Evolutionary conservation across 1,284 basidiomycete genomes (phyloP).

Genomic region (Lentinus polychrous): DNA sequence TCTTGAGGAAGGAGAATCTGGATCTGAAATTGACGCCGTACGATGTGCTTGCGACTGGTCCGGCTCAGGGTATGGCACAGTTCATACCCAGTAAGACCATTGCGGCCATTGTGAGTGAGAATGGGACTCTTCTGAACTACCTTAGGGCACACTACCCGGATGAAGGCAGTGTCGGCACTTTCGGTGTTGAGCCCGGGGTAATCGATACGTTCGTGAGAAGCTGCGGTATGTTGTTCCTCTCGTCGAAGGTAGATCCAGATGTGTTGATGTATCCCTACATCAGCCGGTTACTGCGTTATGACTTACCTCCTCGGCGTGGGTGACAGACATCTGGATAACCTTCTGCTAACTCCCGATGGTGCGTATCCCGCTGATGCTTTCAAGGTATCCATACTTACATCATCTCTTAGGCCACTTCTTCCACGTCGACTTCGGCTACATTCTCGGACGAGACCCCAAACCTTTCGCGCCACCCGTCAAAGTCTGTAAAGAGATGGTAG

Average conservation of each 20-base stretch:
- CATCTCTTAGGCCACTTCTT: slow-evolving; percentile 65
- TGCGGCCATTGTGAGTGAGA: slow-evolving; percentile 87
- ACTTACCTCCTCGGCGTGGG: slow-evolving; percentile 97
- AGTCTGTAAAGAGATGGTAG: slow-evolving; percentile 99
- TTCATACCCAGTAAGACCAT: slow-evolving; percentile 95
- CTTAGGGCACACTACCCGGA: slow-evolving; percentile 82
- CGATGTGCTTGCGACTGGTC: slow-evolving; percentile 89
- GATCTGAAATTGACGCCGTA: slow-evolving; percentile 93
- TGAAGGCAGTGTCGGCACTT: slow-evolving; percentile 87
- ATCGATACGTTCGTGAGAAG: slow-evolving; percentile 96
- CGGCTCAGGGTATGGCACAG: slow-evolving; percentile 92
- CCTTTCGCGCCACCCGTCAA: slow-evolving; percentile 98
- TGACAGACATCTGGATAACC: slow-evolving; percentile 95
- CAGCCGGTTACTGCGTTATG: slow-evolving; percentile 97
- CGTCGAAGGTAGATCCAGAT: not conserved
- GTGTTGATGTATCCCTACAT: slow-evolving; percentile 1
- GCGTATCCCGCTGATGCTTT: slow-evolving; percentile 28
- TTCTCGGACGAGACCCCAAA: slow-evolving; percentile 95
- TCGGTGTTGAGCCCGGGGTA: slow-evolving; percentile 86
- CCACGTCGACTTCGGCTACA: slow-evolving; percentile 98
- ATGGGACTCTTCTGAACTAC: slow-evolving; percentile 89
- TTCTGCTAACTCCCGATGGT: slow-evolving; percentile 90
- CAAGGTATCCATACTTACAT: slow-evolving; percentile 10
- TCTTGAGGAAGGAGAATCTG: slow-evolving; percentile 92
- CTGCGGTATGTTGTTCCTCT: slow-evolving; percentile 66